phyloP scores from a whole-genome alignment of 495 filamentous ascomycete species.

The Wilcoxina mikolae region DNA sequence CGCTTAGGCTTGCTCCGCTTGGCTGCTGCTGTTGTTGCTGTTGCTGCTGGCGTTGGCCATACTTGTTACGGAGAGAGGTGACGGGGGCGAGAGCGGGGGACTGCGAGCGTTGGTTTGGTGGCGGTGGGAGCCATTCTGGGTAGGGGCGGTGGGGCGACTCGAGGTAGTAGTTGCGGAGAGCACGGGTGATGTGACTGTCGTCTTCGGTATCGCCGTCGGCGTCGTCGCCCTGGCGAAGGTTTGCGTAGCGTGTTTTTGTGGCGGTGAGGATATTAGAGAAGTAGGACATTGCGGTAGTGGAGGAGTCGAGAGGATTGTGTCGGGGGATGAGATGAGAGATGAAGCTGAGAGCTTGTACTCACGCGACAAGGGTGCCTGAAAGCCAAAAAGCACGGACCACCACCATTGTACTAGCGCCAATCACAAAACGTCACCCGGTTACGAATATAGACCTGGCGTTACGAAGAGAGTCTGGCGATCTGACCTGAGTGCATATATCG shows the following conservation, averaged over 20 bases:
- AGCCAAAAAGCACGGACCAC: too few species aligned
- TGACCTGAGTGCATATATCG: too few species aligned
- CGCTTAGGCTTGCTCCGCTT: constrained; percentile 45
- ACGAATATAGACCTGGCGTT: too few species aligned
- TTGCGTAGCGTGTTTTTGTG: constrained; percentile 27
- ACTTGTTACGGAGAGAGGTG: constrained; percentile 36
- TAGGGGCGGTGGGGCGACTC: constrained; percentile 65
- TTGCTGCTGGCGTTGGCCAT: constrained; percentile 32
- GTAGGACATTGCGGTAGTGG: not conserved
- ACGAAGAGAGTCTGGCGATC: too few species aligned
- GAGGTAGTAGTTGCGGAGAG: constrained; percentile 84
- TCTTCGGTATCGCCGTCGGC: constrained; percentile 86
- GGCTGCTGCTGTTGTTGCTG: constrained; percentile 30
- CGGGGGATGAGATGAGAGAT: not conserved
- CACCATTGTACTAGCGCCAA: too few species aligned
- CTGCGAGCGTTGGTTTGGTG: constrained; percentile 34
- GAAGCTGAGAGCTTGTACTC: too few species aligned
- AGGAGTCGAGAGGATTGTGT: too few species aligned
- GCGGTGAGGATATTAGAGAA: constrained; percentile 28
- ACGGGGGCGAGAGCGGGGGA: constrained; percentile 41
- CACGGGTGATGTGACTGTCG: constrained; percentile 85
- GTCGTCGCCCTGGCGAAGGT: constrained; percentile 35
- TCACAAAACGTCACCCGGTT: too few species aligned
- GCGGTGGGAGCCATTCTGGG: constrained; percentile 69
- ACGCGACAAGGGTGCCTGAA: too few species aligned